A percentile compares a stretch with the other conserved stretches of the same genome.
phyloP scores from a whole-genome alignment of 2,329 filamentous ascomycete genomes.

The Epichloe aotearoae region DNA sequence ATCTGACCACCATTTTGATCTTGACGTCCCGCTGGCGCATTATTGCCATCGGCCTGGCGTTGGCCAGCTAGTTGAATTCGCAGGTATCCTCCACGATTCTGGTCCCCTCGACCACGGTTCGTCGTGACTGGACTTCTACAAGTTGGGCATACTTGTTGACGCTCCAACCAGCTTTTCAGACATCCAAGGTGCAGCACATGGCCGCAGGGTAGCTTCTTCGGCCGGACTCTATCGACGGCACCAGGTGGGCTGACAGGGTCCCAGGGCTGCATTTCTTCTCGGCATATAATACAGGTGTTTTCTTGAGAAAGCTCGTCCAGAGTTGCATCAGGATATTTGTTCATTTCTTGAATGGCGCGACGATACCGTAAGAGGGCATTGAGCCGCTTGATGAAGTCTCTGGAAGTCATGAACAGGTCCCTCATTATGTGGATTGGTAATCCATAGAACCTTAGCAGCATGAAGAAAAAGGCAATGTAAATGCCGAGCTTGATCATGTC shows the following conservation, averaged over 20 bases:
- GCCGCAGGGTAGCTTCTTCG: constrained; percentile 93
- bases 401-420: constrained; percentile 85
- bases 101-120: constrained; percentile 15
- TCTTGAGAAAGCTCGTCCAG: constrained; percentile 72
- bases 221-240: constrained; percentile 70
- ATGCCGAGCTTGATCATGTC: constrained; percentile 86
- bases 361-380: constrained; percentile 80
- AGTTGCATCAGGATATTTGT: constrained; percentile 83
- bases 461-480: constrained; percentile 84
- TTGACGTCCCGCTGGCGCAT: constrained; percentile 5
- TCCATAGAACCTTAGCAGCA: constrained; percentile 87
- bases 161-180: constrained; percentile 90
- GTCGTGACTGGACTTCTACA: constrained; percentile 64
- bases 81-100: constrained; percentile 17
- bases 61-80: constrained; percentile 16
- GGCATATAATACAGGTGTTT: constrained; percentile 94
- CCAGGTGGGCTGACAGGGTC: constrained; percentile 41
- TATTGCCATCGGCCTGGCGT: constrained; percentile 4
- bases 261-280: constrained; percentile 90
- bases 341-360: constrained; percentile 88
- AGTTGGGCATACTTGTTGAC: constrained; percentile 93
- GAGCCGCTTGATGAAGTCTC: constrained; percentile 84
- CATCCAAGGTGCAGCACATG: constrained; percentile 93
- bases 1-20: constrained; percentile 8
- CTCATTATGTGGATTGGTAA: constrained; percentile 93